Evolutionary conservation across 148 eudicot species (phyloP), one percentile per base, ranked within the genome.

Genomic region (Rhododendron williamsianum): DNA sequence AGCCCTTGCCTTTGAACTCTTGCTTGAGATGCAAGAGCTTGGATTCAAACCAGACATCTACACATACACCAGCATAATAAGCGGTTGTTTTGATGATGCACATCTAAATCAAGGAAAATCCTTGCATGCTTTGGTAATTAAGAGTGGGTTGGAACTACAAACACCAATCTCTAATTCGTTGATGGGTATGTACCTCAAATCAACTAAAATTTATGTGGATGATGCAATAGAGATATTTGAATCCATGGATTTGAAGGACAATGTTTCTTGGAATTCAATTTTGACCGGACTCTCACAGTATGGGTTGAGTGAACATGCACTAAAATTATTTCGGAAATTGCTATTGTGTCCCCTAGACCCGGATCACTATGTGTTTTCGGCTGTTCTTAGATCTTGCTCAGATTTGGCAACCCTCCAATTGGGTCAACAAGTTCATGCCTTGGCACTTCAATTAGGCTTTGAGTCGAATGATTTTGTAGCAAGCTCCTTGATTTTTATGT

Each of bases 241-340:
- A 8, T 81, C 67, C 38, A 87, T 92, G 86, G 88, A 89, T 30
- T 72, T 83, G 15, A 95, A 89, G 87, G 98, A 95, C 73, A 84
- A 76, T 30, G 95, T 95, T 25, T 91, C 98, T 49, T 95, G 98
- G 96, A 95, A 95, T 89, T 91, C 96, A 46, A 88, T 95, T 85
- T 89, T 93, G 81, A 92, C 89, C 10, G 98, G 93, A 46, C 89
- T 92, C 84, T 90, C 98, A 81, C 97, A 94, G 76, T 90, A 85
- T 41, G 97, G 98, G 51, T 84, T 86, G 83, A 92, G 93, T 87
- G 98, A 93, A 89, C 87, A 89, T 86, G 91, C 92, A 41, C 51
- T 95, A 48, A 95, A 86, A 71, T 86, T 93, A 81, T 93, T 95
- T 81, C 85, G 54, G 30, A 87, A 87, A 80, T 92, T 95, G 92